Base-by-base conservation (phyloP, 805 yeast species). In the Teunomyces barrocoloradensis region DNA sequence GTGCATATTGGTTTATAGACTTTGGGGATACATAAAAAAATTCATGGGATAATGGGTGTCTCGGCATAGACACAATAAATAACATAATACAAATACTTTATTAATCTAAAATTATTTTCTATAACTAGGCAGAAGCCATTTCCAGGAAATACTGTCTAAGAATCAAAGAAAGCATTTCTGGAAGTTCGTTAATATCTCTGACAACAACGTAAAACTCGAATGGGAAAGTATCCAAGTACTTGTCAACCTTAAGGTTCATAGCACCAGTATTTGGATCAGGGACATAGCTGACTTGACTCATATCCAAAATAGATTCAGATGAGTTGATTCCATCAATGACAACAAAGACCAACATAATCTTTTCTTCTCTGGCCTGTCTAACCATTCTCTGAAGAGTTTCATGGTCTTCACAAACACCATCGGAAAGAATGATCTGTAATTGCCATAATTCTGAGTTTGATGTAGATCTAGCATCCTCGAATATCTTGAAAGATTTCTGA, bases 321-420 rank as follows among this genome's bases (percentile, higher is more conserved):
- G 87, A 81, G 50, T 81, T 82, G 53, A 92, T 82, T 15, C 97
- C 96, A 66, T 94, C 98, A 44, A 95, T 84, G 28, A 94, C 80
- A 20, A 94, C 96, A 71, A 94, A 94, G 34, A 94, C 98, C 50
- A 94, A 74, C 97, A 95, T 90, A 51, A 94, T 85, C 59, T 84
- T 85, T 56, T 89, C 88, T 57, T 94, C 98, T 56, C 96, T 78
- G 1, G 98, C 98, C 54, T 81, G 81, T 58, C 99, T 84, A 3
- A 92, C 97, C 56, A 94, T 75, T 53, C 92, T 77, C 54, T 87
- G 83, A 43, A 94, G 74, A 0, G 86, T 81, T 27, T 78, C 90
- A 64, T 94, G 99, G 64, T 91, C 95, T 66, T 94, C 99, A 63
- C 97, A 90, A 42, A 94, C 89, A 68, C 99, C 99, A 71, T 94